Evolutionary conservation across 768 basidiomycete species (phyloP).

Genomic region (Panaeolus papilionaceus): DNA sequence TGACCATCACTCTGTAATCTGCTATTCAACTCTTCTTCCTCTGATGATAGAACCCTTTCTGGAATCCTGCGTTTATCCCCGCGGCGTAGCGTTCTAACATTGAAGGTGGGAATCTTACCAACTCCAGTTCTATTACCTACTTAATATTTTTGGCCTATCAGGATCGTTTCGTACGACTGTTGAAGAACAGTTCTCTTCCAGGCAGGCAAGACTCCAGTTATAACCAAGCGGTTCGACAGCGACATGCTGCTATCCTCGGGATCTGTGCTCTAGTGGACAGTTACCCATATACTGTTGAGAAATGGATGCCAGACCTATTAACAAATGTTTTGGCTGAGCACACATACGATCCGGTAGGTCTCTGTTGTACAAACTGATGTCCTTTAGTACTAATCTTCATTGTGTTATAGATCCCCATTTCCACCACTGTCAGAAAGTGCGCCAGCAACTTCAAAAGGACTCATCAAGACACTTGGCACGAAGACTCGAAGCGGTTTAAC

Average conservation of each 20-base stretch:
- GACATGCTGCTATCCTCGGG: constrained; percentile 94
- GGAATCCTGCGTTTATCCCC: constrained; percentile 86
- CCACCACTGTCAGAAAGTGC: constrained; percentile 81
- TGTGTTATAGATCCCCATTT: constrained; percentile 72
- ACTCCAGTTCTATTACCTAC: neutral
- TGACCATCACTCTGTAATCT: neutral
- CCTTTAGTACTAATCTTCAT: constrained; percentile 4
- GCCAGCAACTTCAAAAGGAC: constrained; percentile 83
- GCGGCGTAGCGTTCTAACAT: constrained; percentile 72
- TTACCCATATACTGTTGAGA: constrained; percentile 94
- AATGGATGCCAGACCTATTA: constrained; percentile 89
- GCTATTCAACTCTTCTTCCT: constrained; percentile 18
- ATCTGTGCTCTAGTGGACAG: constrained; percentile 93
- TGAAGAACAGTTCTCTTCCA: constrained; percentile 72
- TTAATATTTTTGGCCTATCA: constrained; percentile 31
- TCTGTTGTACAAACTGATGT: constrained; percentile 12
- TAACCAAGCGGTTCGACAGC: constrained; percentile 71
- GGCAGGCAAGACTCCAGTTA: constrained; percentile 68
- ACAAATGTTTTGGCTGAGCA: constrained; percentile 82
- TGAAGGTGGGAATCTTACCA: constrained; percentile 57
- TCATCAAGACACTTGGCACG: constrained; percentile 90
- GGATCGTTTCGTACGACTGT: constrained; percentile 82
- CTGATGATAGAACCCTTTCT: constrained; percentile 65
- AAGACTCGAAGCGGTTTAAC: constrained; percentile 85
- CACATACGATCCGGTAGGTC: constrained; percentile 80